Percentiles rank a stretch among this genome's conserved stretches.
Conservation (phyloP, 768 basidiomycete genomes). For the Podaxis sp. region DNA sequence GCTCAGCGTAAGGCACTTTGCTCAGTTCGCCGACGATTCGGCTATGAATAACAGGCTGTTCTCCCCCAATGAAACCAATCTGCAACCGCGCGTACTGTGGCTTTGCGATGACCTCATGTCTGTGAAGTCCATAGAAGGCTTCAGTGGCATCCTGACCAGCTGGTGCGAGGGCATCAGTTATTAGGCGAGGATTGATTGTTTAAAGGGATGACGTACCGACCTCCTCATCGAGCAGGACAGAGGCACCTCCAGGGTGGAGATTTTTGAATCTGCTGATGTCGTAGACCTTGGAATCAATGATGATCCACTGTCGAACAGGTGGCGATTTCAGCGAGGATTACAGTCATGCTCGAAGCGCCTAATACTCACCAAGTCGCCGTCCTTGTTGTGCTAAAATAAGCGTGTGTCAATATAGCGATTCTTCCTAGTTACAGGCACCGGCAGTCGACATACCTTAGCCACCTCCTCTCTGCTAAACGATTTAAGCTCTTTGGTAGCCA, state of each 20-base stretch:
- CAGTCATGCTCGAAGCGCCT: background rate
- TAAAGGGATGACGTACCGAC: constrained; percentile 48
- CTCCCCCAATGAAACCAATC: constrained; percentile 70
- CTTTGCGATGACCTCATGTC: constrained; percentile 77
- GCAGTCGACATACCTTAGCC: constrained; percentile 30
- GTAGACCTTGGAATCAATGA: constrained; percentile 83
- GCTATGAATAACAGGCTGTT: constrained; percentile 54
- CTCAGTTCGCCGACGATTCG: constrained; percentile 63
- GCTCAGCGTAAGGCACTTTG: constrained; percentile 87
- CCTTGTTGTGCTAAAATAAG: constrained; percentile 61
- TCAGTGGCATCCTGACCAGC: constrained; percentile 90
- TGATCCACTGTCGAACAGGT: constrained; percentile 60
- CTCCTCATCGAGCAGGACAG: constrained; percentile 72
- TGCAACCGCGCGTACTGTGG: constrained; percentile 75
- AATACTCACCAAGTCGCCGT: constrained; percentile 53
- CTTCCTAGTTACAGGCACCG: background rate
- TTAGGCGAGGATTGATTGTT: background rate
- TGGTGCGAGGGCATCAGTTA: constrained; percentile 20
- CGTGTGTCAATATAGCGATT: constrained; percentile 6
- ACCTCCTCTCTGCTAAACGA: constrained; percentile 37
- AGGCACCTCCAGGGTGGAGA: constrained; percentile 82
- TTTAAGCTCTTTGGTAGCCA: constrained; percentile 33
- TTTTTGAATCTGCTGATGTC: constrained; percentile 78
- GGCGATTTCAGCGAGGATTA: constrained; percentile 27
- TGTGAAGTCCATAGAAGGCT: constrained; percentile 87